A percentile compares a stretch with the other conserved stretches of the same genome.
phyloP scores from a whole-genome alignment of 495 filamentous ascomycete species.

The Oidiodendron maius region DNA sequence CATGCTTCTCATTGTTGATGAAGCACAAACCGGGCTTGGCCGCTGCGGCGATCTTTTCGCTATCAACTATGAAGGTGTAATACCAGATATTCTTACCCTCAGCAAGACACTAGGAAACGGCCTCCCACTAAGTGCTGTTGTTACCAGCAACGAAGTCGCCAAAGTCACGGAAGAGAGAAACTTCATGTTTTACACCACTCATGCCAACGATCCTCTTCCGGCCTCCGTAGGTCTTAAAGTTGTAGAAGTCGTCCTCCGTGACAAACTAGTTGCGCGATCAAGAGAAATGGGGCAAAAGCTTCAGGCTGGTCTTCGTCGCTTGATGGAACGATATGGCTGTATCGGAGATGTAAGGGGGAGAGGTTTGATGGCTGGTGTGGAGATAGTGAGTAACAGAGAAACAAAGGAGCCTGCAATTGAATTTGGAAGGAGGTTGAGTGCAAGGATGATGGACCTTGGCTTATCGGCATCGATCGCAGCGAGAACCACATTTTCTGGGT shows the following conservation, averaged over 20 bases:
- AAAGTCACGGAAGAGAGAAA: constrained; percentile 46
- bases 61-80: constrained; percentile 56
- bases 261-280: constrained; percentile 48
- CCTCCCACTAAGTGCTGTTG: constrained; percentile 52
- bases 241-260: constrained; percentile 49
- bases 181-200: constrained; percentile 53
- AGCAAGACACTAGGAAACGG: constrained; percentile 63
- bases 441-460: constrained; percentile 39
- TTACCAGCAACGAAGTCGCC: constrained; percentile 46
- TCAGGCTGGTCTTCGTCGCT: constrained; percentile 30
- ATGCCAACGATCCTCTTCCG: constrained; percentile 51
- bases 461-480: constrained; percentile 47
- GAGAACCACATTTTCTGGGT: constrained; percentile 42
- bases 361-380: constrained; percentile 56
- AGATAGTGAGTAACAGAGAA: constrained; percentile 44
- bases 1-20: constrained; percentile 64
- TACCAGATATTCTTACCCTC: constrained; percentile 60
- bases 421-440: constrained; percentile 39
- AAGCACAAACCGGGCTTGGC: constrained; percentile 75
- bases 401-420: constrained; percentile 36
- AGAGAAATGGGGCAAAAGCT: constrained; percentile 42
- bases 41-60: constrained; percentile 58
- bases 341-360: constrained; percentile 59
- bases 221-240: constrained; percentile 56
- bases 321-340: constrained; percentile 39